Percentiles rank a stretch among this genome's conserved stretches.
These are phyloP conservation scores for Mycena kentingensis DNA, from an alignment of 768 basidiomycete species.

Conservation along the genomic window DNA sequence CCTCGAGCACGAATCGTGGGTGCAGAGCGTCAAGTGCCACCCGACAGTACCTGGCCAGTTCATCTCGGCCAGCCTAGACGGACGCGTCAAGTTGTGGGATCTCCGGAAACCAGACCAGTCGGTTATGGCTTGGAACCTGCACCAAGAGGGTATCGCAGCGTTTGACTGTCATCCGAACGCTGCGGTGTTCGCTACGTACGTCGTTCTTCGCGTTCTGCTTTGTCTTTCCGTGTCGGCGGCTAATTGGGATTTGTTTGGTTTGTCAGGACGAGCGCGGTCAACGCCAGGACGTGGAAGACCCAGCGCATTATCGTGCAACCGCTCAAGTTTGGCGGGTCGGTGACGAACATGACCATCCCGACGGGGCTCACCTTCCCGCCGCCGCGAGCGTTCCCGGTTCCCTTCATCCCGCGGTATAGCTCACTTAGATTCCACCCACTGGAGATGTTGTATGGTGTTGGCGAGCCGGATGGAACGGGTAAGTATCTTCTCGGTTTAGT, in stretches of 20 bases:
- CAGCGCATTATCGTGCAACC: slow-evolving; percentile 67
- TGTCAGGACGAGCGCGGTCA: slow-evolving; percentile 56
- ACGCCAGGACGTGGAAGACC: slow-evolving; percentile 55
- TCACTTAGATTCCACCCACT: slow-evolving; percentile 81
- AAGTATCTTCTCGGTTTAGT: too few species aligned
- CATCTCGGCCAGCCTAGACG: slow-evolving; percentile 85
- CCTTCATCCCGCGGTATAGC: slow-evolving; percentile 61
- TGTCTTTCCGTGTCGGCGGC: slow-evolving; percentile 9
- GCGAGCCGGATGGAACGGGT: slow-evolving; percentile 73
- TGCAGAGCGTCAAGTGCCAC: slow-evolving; percentile 89
- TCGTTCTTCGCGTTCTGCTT: slow-evolving; percentile 16
- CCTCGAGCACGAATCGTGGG: slow-evolving; percentile 79
- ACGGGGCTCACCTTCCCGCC: slow-evolving; percentile 60
- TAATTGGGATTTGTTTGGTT: slow-evolving; percentile 50
- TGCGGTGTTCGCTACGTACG: slow-evolving; percentile 84
- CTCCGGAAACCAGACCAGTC: too few species aligned
- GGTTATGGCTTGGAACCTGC: slow-evolving; percentile 65
- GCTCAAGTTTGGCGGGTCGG: slow-evolving; percentile 42
- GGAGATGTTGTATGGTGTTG: slow-evolving; percentile 81
- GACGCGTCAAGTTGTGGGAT: slow-evolving; percentile 92
- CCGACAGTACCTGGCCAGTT: slow-evolving; percentile 68
- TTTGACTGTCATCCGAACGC: slow-evolving; percentile 87
- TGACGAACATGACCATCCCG: slow-evolving; percentile 47
- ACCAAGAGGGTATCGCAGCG: slow-evolving; percentile 72
- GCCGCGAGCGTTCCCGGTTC: slow-evolving; percentile 55